These are phyloP conservation scores for Triticum aestivum DNA, from an alignment of 176 grass and related monocot species.

Conservation along the genomic window DNA sequence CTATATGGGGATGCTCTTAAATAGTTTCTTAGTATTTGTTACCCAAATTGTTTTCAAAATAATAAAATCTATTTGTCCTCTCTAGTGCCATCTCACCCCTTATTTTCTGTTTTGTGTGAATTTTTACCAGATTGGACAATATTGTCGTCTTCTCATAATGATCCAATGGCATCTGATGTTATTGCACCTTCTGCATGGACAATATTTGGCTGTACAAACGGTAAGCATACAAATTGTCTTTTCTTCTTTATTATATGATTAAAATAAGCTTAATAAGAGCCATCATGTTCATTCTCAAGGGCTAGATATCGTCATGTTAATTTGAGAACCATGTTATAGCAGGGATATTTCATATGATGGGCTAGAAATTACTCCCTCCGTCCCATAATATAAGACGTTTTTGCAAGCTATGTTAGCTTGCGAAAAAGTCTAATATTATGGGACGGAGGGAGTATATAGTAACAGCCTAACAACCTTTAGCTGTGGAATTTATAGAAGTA, in stretches of 20 bases:
- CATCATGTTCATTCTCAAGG: neutral
- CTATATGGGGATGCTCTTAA: neutral
- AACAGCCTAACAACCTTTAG: neutral
- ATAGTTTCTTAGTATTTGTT: neutral
- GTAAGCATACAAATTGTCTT: slow-evolving; percentile 40
- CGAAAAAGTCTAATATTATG: too few species aligned
- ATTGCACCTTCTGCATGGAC: slow-evolving; percentile 93
- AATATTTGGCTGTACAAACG: slow-evolving; percentile 93
- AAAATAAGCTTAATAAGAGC: neutral
- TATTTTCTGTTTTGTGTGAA: slow-evolving; percentile 18
- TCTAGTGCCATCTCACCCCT: neutral
- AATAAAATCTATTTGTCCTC: neutral
- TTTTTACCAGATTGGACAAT: slow-evolving; percentile 84
- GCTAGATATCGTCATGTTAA: neutral
- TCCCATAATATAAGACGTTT: too few species aligned
- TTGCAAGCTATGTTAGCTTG: too few species aligned
- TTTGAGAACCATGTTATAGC: neutral
- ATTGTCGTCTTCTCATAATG: slow-evolving; percentile 73
- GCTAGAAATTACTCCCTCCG: neutral
- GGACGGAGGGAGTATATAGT: neutral
- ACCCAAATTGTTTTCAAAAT: neutral
- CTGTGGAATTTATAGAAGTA: neutral
- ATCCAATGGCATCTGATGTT: slow-evolving; percentile 89
- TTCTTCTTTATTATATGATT: slow-evolving; percentile 7
- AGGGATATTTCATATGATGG: neutral